A percentile compares a stretch with the other conserved stretches of the same genome.
These are phyloP conservation scores for Lathyrus tuberosus DNA, from an alignment of 306 rosid genomes.

Conservation along the genomic window DNA sequence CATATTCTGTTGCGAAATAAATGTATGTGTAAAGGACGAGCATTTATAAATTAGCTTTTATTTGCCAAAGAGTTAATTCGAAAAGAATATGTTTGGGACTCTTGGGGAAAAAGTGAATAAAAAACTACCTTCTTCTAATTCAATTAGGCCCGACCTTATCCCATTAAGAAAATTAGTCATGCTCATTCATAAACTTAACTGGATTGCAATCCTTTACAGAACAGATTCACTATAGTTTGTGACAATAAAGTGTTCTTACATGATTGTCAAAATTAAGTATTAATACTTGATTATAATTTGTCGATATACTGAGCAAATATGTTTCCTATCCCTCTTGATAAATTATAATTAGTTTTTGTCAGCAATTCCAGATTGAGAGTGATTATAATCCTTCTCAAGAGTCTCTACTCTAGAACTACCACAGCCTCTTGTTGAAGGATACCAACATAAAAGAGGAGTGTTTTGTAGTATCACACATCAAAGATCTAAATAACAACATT, in stretches of 20 bases:
- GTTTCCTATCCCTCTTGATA: neutral
- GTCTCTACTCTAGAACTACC: constrained; percentile 13
- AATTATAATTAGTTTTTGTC: constrained; percentile 11
- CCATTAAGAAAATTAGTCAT: neutral
- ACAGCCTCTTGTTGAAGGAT: constrained; percentile 23
- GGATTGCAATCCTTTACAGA: neutral
- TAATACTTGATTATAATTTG: neutral
- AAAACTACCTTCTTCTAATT: constrained; percentile 2
- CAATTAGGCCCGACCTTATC: neutral
- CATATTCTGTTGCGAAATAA: too few species aligned
- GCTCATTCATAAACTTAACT: constrained; percentile 4
- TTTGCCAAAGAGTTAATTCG: neutral
- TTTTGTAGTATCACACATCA: constrained; percentile 17
- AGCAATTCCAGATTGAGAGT: neutral
- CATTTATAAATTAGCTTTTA: too few species aligned
- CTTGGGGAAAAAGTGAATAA: neutral
- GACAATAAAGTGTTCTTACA: neutral
- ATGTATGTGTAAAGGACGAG: too few species aligned
- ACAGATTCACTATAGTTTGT: neutral
- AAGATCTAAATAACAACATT: constrained; percentile 14
- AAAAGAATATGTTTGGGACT: neutral
- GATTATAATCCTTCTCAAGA: constrained; percentile 24
- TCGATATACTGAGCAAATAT: too few species aligned
- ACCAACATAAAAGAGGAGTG: constrained; percentile 21
- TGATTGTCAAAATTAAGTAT: neutral